A percentile compares a stretch with the other conserved stretches of the same genome.
Conservation (phyloP, 2,329 filamentous ascomycete species). For the Akanthomyces uredinophilus region DNA sequence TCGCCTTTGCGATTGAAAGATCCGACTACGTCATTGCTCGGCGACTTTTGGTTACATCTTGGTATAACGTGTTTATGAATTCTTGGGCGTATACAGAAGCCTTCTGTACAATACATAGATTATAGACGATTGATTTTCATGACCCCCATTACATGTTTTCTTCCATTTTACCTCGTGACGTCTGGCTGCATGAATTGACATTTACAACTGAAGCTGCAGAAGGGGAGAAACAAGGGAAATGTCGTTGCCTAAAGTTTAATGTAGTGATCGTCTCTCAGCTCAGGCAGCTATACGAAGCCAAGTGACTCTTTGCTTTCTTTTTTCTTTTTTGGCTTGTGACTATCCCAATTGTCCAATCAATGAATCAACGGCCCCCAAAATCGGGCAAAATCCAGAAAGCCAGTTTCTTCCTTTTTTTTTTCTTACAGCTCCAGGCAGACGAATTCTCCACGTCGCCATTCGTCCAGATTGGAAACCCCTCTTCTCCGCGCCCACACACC, state of each 20-base stretch:
- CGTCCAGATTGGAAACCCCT: background rate
- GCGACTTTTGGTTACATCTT: no score
- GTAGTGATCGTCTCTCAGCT: background rate
- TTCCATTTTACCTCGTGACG: background rate
- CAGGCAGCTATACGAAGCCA: background rate
- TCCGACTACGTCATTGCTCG: background rate
- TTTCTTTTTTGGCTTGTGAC: background rate
- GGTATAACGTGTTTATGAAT: background rate
- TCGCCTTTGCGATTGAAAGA: no score
- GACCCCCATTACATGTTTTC: background rate
- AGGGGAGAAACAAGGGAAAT: background rate
- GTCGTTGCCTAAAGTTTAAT: conserved; percentile 2
- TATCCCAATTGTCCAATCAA: background rate
- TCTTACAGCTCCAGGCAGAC: conserved; percentile 6
- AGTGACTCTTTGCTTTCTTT: background rate
- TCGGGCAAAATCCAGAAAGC: no score
- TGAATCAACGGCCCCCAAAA: no score
- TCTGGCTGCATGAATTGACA: background rate
- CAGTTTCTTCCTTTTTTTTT: no score
- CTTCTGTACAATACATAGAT: conserved; percentile 3
- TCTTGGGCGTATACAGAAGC: conserved; percentile 6
- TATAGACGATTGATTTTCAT: background rate
- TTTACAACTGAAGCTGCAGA: no score
- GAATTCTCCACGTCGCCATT: background rate
- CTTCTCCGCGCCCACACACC: background rate